A percentile compares a stretch with the other conserved stretches of the same genome.
Evolutionary conservation across 169 alveolate species (phyloP).

Genomic region (Plasmodium gonderi): DNA sequence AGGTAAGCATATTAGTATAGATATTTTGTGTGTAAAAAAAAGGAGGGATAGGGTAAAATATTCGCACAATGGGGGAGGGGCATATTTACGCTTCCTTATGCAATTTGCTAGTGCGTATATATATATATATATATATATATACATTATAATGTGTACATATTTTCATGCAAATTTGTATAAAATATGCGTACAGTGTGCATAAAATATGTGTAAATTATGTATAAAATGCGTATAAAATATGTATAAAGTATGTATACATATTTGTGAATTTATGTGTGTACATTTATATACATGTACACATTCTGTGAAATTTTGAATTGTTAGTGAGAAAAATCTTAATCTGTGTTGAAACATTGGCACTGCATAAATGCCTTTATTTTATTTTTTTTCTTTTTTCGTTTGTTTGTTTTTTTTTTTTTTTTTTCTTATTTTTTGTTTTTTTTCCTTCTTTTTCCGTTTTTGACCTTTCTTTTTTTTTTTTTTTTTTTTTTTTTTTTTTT

Average conservation of each 20-base stretch:
- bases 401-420: not conserved
- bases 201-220: not conserved
- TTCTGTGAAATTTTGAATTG: not conserved
- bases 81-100: too few species aligned
- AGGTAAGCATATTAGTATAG: not conserved
- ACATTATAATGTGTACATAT: too few species aligned
- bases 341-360: not conserved
- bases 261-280: not conserved
- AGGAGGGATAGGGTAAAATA: too few species aligned
- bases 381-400: not conserved
- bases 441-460: not conserved
- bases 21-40: too few species aligned
- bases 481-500: not conserved
- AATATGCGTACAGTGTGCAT: not conserved
- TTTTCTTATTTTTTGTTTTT: not conserved
- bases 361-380: not conserved
- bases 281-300: too few species aligned
- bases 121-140: too few species aligned
- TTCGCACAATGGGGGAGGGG: too few species aligned
- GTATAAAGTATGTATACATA: not conserved
- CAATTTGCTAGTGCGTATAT: too few species aligned
- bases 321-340: not conserved
- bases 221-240: not conserved
- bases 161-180: not conserved
- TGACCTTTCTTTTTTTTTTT: not conserved